phyloP scores from a whole-genome alignment of 192 early-diverging fungal species.

The Anaeromyces robustus region DNA sequence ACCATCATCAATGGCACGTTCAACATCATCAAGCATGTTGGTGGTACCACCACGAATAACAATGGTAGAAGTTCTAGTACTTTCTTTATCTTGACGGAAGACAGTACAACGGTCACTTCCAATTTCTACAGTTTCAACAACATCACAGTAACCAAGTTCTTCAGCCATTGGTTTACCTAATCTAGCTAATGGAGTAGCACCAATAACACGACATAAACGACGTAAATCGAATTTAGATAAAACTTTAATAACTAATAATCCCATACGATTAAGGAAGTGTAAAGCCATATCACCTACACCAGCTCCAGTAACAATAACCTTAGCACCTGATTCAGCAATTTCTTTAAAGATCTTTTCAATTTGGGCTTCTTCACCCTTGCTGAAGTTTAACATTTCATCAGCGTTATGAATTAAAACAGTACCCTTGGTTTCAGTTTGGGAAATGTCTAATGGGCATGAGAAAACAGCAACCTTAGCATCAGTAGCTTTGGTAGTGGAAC shows the following conservation, averaged over 20 bases:
- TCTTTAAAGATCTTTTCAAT: constrained; percentile 75
- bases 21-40: constrained; percentile 91
- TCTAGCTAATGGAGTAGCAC: constrained; percentile 82
- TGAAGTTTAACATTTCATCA: constrained; percentile 89
- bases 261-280: constrained; percentile 85
- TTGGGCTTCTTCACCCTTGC: constrained; percentile 85
- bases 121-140: constrained; percentile 92
- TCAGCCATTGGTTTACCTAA: constrained; percentile 74
- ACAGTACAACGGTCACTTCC: constrained; percentile 93
- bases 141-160: constrained; percentile 95
- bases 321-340: constrained; percentile 77
- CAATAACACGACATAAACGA: constrained; percentile 78
- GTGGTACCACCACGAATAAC: constrained; percentile 90
- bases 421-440: constrained; percentile 96
- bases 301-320: constrained; percentile 79
- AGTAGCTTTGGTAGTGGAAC: constrained; percentile 42
- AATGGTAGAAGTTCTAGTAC: constrained; percentile 79
- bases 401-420: constrained; percentile 95
- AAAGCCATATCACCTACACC: constrained; percentile 84
- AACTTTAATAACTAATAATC: constrained; percentile 77
- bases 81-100: constrained; percentile 80
- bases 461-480: constrained; percentile 91
- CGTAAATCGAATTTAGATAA: constrained; percentile 94
- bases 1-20: constrained; percentile 94
- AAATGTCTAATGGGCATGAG: constrained; percentile 80